phyloP scores from a whole-genome alignment of 2,329 filamentous ascomycete genomes.

The Clonostachys byssicola region DNA sequence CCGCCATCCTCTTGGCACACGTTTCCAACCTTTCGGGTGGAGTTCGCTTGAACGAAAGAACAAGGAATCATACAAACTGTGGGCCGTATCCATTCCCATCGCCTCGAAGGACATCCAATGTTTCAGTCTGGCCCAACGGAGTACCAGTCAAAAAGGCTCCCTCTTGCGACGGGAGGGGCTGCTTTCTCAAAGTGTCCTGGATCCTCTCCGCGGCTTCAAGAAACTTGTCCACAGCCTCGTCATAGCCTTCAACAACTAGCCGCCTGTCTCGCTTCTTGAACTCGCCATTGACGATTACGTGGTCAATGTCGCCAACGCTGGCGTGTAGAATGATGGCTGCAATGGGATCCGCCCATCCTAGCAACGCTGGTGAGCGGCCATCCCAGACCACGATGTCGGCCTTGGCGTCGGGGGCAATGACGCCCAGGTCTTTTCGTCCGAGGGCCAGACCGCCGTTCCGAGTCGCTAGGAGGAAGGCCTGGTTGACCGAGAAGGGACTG shows the following conservation, averaged over 20 bases:
- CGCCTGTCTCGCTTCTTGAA: conserved; percentile 41
- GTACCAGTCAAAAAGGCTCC: background rate
- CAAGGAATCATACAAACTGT: no score
- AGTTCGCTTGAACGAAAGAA: no score
- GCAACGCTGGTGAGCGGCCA: conserved; percentile 38
- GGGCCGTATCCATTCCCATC: conserved; percentile 3
- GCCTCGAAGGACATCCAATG: background rate
- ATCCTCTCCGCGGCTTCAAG: conserved; percentile 3
- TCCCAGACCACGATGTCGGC: conserved; percentile 52
- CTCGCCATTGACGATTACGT: conserved; percentile 44
- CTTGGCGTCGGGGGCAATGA: conserved; percentile 42
- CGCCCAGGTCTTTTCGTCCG: conserved; percentile 43
- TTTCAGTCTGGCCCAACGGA: background rate
- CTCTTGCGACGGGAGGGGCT: background rate
- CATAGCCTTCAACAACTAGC: conserved; percentile 17
- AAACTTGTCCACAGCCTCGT: conserved; percentile 1
- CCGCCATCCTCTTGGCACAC: no score
- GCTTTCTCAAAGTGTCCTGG: conserved; percentile 1
- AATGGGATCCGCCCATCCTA: conserved; percentile 52
- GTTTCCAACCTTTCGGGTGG: no score
- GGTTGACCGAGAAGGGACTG: conserved; percentile 47
- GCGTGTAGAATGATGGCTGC: conserved; percentile 53
- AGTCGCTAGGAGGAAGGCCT: conserved; percentile 53
- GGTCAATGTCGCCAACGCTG: conserved; percentile 44
- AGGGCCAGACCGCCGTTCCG: conserved; percentile 46